Evolutionary conservation across 768 basidiomycete species (phyloP).

Genomic region (Tricholoma bakamatsutake): DNA sequence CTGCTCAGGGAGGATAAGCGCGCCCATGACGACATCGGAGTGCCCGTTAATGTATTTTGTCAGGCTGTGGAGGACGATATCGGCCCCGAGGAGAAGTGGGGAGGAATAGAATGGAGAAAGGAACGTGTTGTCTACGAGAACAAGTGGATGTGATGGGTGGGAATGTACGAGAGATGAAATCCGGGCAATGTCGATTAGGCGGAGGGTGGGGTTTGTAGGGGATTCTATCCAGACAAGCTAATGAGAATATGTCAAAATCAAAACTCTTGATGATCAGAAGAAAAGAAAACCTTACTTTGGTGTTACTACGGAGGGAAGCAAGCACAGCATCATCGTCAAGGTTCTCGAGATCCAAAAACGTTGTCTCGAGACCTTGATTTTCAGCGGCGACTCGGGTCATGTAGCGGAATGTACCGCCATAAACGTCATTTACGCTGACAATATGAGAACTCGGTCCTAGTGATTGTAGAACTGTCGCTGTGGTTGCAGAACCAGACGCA

Average conservation of each 20-base stretch:
- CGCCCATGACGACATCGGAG: conserved; percentile 90
- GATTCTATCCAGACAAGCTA: conserved; percentile 94
- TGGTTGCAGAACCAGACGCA: conserved; percentile 80
- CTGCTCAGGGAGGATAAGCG: conserved; percentile 60
- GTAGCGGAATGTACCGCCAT: conserved; percentile 91
- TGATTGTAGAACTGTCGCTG: conserved; percentile 75
- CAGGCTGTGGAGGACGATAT: conserved; percentile 77
- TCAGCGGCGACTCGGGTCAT: conserved; percentile 58
- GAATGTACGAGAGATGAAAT: conserved; percentile 61
- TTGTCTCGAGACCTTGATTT: conserved; percentile 61
- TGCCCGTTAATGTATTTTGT: conserved; percentile 95
- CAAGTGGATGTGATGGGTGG: conserved; percentile 60
- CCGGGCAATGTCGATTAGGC: conserved; percentile 73
- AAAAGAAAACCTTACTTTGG: conserved; percentile 51
- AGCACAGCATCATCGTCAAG: conserved; percentile 59
- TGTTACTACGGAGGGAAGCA: conserved; percentile 66
- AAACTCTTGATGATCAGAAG: background rate
- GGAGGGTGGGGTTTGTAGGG: conserved; percentile 92
- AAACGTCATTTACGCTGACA: conserved; percentile 86
- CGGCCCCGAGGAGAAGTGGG: conserved; percentile 79
- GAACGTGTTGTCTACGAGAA: conserved; percentile 95
- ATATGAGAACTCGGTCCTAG: conserved; percentile 74
- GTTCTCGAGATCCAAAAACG: conserved; percentile 78
- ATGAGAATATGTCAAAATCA: background rate
- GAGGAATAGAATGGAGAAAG: conserved; percentile 88